phyloP scores from a whole-genome alignment of 257 asterid species.

The Ballota nigra region DNA sequence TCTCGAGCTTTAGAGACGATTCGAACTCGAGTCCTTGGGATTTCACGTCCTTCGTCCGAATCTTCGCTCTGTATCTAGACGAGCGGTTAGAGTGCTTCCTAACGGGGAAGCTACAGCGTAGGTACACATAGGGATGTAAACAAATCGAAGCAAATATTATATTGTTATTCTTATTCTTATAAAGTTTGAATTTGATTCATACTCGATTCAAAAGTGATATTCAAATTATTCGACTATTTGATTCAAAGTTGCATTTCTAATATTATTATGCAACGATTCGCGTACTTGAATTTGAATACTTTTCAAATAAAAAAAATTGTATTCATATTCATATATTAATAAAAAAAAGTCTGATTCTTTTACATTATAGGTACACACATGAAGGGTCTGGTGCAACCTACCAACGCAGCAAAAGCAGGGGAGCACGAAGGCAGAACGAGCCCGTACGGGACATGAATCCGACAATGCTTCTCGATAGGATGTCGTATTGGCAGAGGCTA shows the following conservation, averaged over 20 bases:
- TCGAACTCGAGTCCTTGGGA: constrained; percentile 87
- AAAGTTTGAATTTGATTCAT: background rate
- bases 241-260: no score
- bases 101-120: constrained; percentile 67
- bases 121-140: background rate
- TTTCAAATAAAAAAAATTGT: no score
- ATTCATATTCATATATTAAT: no score
- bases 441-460: constrained; percentile 68
- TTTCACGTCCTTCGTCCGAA: constrained; percentile 80
- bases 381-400: constrained; percentile 17
- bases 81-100: constrained; percentile 81
- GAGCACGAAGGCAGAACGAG: constrained; percentile 36
- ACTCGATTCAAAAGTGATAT: no score
- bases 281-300: no score
- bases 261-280: no score
- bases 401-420: constrained; percentile 24
- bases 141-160: background rate
- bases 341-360: background rate
- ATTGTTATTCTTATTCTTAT: background rate
- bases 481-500: constrained; percentile 72
- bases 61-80: constrained; percentile 74
- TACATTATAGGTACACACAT: constrained; percentile 11
- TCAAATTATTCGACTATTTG: no score
- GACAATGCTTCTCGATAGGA: constrained; percentile 60
- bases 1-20: constrained; percentile 68